phyloP scores from a whole-genome alignment of 371 early-diverging fungal genomes.

The Mucor circinelloides region DNA sequence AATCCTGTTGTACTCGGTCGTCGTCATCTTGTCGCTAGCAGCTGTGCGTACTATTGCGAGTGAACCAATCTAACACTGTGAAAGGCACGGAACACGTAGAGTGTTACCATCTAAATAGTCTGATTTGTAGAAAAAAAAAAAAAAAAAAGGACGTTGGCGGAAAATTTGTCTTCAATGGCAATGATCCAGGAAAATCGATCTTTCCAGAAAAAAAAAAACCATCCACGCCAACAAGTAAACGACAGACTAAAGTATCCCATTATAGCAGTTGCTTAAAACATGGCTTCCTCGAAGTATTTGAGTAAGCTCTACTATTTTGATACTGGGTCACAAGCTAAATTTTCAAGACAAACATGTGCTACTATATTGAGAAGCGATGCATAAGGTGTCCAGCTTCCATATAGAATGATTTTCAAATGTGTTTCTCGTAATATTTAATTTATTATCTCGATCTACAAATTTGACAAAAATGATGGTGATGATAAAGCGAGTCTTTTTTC shows the following conservation, averaged over 20 bases:
- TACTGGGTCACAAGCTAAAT: neutral
- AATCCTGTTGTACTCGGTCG: neutral
- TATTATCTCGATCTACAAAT: slow-evolving; percentile 6
- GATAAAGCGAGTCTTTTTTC: neutral
- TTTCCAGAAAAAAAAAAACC: neutral
- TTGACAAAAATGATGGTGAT: neutral
- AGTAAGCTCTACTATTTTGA: neutral
- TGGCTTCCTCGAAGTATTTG: no score
- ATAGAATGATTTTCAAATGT: neutral
- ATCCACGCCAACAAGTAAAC: neutral
- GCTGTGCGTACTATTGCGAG: no score
- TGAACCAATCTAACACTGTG: no score
- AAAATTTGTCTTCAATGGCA: neutral
- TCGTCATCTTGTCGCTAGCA: neutral
- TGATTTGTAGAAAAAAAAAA: no score
- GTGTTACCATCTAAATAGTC: no score
- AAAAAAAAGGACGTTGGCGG: no score
- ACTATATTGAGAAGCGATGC: neutral
- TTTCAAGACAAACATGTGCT: neutral
- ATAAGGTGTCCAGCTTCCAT: neutral
- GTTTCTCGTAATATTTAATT: slow-evolving; percentile 1
- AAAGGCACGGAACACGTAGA: no score
- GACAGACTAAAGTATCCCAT: neutral
- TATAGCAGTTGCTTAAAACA: neutral
- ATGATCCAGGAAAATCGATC: neutral